phyloP scores from a whole-genome alignment of 2,329 filamentous ascomycete genomes.

The Ramichloridium luteum region DNA sequence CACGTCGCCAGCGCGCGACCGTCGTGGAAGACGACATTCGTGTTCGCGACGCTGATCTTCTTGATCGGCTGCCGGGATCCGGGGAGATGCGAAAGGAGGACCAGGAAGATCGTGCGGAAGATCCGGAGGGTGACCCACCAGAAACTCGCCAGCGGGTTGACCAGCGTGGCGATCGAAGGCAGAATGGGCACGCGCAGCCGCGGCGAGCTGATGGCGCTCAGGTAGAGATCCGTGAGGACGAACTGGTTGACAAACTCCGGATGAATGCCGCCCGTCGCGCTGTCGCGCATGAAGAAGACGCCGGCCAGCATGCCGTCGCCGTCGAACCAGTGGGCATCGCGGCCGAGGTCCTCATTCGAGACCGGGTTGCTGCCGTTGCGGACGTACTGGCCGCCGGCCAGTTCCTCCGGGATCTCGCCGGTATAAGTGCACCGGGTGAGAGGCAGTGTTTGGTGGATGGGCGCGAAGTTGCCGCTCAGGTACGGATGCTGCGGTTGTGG shows the following conservation, averaged over 20 bases:
- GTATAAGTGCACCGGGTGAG: slow-evolving; percentile 46
- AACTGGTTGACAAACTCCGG: slow-evolving; percentile 60
- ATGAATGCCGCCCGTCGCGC: slow-evolving; percentile 30
- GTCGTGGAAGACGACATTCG: slow-evolving; percentile 53
- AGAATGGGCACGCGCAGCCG: slow-evolving; percentile 45
- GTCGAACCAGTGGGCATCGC: slow-evolving; percentile 62
- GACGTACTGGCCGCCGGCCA: slow-evolving; percentile 58
- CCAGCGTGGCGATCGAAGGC: slow-evolving; percentile 54
- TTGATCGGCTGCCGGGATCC: slow-evolving; percentile 47
- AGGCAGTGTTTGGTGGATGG: slow-evolving; percentile 43
- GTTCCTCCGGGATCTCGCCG: slow-evolving; percentile 50
- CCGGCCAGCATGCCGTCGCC: slow-evolving; percentile 64
- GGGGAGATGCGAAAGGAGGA: slow-evolving; percentile 45
- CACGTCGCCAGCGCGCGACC: slow-evolving; percentile 57
- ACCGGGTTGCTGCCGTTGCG: slow-evolving; percentile 60
- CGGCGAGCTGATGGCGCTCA: slow-evolving; percentile 39
- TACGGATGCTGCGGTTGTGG: slow-evolving; percentile 31
- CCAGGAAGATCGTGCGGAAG: slow-evolving; percentile 45
- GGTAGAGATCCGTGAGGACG: slow-evolving; percentile 53
- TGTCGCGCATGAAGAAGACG: slow-evolving; percentile 44
- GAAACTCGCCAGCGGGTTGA: slow-evolving; percentile 46
- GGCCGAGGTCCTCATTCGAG: slow-evolving; percentile 45
- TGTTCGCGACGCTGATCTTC: slow-evolving; percentile 61
- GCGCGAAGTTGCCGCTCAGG: slow-evolving; percentile 57
- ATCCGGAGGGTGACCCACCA: slow-evolving; percentile 40